A percentile compares a stretch with the other conserved stretches of the same genome.
These are phyloP conservation scores for Geopyxis carbonaria DNA, from an alignment of 495 filamentous ascomycete genomes.

Conservation along the genomic window DNA sequence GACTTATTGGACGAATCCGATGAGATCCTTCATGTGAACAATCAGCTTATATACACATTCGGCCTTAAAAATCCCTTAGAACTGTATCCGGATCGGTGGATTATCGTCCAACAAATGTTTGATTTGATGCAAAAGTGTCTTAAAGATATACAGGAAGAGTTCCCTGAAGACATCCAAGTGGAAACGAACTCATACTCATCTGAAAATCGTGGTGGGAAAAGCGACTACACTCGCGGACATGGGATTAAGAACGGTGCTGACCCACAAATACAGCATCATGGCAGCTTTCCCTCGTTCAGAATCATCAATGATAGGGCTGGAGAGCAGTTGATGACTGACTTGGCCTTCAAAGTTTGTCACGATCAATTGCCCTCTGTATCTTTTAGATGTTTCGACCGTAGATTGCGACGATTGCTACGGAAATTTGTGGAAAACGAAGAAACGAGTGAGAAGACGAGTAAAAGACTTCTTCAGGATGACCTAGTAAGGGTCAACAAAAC, in stretches of 20 bases:
- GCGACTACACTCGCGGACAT: too few species aligned
- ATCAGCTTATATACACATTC: slow-evolving; percentile 53
- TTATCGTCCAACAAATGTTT: slow-evolving; percentile 38
- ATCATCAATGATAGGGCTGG: slow-evolving; percentile 28
- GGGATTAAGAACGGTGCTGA: too few species aligned
- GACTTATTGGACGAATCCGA: slow-evolving; percentile 53
- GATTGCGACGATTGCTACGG: too few species aligned
- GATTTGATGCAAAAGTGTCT: slow-evolving; percentile 27
- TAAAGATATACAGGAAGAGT: slow-evolving; percentile 9
- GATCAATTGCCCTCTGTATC: too few species aligned
- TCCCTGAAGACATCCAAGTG: too few species aligned
- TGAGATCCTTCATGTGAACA: slow-evolving; percentile 43
- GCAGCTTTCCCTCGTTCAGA: slow-evolving; percentile 32
- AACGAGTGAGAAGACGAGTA: too few species aligned
- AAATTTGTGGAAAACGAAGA: too few species aligned
- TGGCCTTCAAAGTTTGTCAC: too few species aligned
- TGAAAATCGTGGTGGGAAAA: too few species aligned
- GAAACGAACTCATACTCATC: too few species aligned
- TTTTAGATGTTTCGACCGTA: too few species aligned
- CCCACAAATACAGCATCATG: slow-evolving; percentile 22
- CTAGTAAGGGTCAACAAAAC: slow-evolving; percentile 7
- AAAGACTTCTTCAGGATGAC: slow-evolving; percentile 1
- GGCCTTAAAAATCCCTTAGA: slow-evolving; percentile 40
- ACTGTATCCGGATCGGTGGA: slow-evolving; percentile 44
- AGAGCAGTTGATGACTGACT: too few species aligned